phyloP scores from a whole-genome alignment of 768 basidiomycete species.

The Hydnomerulius pinastri region DNA sequence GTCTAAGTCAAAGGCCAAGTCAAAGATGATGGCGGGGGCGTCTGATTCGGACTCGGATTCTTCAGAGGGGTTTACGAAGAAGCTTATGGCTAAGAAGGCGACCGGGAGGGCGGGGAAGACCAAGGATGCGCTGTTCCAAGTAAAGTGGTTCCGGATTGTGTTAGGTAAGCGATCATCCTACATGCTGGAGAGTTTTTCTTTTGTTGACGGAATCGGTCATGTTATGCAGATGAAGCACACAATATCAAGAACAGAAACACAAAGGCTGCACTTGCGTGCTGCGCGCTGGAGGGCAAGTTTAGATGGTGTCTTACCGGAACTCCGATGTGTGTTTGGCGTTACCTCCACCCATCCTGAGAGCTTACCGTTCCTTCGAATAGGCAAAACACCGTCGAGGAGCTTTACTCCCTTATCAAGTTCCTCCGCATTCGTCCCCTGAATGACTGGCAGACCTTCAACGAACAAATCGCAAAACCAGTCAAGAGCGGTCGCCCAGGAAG shows the following conservation, averaged over 20 bases:
- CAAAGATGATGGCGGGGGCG: slow-evolving; percentile 28
- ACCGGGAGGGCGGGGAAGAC: slow-evolving; percentile 43
- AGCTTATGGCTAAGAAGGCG: slow-evolving; percentile 42
- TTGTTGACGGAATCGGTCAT: neutral
- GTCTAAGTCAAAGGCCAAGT: slow-evolving; percentile 37
- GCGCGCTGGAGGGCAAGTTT: slow-evolving; percentile 72
- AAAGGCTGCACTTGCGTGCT: slow-evolving; percentile 78
- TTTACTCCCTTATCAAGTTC: slow-evolving; percentile 90
- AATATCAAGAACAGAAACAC: slow-evolving; percentile 89
- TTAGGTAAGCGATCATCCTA: slow-evolving; percentile 57
- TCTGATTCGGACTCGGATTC: slow-evolving; percentile 36
- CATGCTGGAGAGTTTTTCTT: no score
- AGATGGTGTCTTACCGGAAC: slow-evolving; percentile 91
- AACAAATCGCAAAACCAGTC: slow-evolving; percentile 76
- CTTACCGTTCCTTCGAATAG: slow-evolving; percentile 31
- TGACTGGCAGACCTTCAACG: slow-evolving; percentile 78
- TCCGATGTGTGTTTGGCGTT: slow-evolving; percentile 51
- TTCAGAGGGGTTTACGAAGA: slow-evolving; percentile 42
- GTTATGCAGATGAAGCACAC: slow-evolving; percentile 81
- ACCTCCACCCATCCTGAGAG: neutral
- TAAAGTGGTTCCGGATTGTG: slow-evolving; percentile 85
- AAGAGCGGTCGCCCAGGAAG: slow-evolving; percentile 61
- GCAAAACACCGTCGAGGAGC: slow-evolving; percentile 90
- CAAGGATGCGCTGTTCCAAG: slow-evolving; percentile 69
- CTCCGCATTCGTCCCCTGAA: slow-evolving; percentile 80